These are phyloP conservation scores for Lupinus albus DNA, from an alignment of 306 rosid species.

Conservation along the genomic window DNA sequence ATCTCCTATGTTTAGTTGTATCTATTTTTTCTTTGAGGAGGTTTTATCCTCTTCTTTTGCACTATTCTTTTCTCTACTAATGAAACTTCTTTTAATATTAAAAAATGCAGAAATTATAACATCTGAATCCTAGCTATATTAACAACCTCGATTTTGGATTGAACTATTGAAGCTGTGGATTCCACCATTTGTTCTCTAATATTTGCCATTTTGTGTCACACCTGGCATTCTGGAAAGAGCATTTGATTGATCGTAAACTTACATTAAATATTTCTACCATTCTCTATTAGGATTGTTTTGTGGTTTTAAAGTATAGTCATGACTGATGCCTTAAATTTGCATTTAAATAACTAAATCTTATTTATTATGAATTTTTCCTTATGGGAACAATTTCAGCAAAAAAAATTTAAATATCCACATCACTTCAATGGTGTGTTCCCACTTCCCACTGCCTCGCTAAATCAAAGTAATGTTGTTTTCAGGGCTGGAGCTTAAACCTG, in stretches of 20 bases:
- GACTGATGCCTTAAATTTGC: neutral
- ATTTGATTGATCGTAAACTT: neutral
- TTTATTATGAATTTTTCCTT: neutral
- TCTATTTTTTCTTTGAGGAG: no score
- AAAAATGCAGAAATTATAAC: no score
- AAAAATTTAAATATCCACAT: slow-evolving; percentile 18
- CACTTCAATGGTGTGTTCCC: neutral
- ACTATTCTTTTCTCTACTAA: no score
- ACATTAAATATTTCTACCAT: neutral
- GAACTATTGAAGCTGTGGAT: no score
- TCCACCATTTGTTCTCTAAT: neutral
- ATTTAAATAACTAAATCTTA: slow-evolving; percentile 20
- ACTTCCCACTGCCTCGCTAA: neutral
- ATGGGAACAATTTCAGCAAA: neutral
- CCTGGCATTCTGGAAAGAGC: slow-evolving; percentile 18
- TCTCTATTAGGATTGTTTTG: slow-evolving; percentile 12
- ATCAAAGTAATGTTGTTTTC: neutral
- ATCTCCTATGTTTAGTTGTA: no score
- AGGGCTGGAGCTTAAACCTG: slow-evolving; percentile 15
- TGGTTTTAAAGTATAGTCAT: neutral
- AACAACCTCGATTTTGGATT: neutral
- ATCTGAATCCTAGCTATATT: neutral
- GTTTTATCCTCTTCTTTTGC: no score
- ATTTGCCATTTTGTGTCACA: slow-evolving; percentile 9
- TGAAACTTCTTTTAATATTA: no score